Evolutionary conservation across 2,329 filamentous ascomycete species (phyloP).

Genomic region (Amylocarpus encephaloides): DNA sequence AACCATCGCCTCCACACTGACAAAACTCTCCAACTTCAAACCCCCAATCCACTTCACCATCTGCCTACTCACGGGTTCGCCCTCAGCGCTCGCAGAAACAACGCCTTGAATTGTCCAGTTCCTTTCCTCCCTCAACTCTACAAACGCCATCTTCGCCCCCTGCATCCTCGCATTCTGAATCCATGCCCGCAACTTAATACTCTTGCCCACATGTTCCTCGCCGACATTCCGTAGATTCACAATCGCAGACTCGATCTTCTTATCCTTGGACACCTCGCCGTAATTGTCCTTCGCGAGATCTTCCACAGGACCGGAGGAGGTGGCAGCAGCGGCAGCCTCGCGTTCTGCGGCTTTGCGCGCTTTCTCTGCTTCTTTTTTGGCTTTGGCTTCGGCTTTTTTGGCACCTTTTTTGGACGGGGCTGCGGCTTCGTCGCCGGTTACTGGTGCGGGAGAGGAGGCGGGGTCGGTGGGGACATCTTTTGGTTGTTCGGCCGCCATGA

Average conservation of each 20-base stretch:
- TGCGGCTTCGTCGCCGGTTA: conserved; percentile 12
- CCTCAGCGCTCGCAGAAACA: conserved; percentile 59
- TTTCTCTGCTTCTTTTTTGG: conserved; percentile 82
- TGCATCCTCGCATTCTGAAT: conserved; percentile 85
- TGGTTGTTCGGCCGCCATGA: conserved; percentile 15
- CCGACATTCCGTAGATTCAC: conserved; percentile 57
- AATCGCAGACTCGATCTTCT: conserved; percentile 47
- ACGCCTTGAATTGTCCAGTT: conserved; percentile 80
- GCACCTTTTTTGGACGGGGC: conserved; percentile 64
- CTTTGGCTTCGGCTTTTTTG: conserved; percentile 81
- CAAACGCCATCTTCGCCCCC: conserved; percentile 83
- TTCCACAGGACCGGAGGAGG: conserved; percentile 55
- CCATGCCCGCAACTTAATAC: conserved; percentile 70
- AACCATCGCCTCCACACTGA: conserved; percentile 73
- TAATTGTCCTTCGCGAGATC: conserved; percentile 73
- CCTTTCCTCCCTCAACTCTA: conserved; percentile 72
- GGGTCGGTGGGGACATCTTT: conserved; percentile 18
- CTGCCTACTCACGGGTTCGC: conserved; percentile 61
- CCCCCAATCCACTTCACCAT: conserved; percentile 90
- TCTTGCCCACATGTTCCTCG: conserved; percentile 60
- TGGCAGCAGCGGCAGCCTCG: conserved; percentile 62
- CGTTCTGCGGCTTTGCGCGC: conserved; percentile 66
- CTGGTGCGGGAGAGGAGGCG: conserved; percentile 2
- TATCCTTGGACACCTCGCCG: conserved; percentile 58
- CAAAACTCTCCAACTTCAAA: conserved; percentile 73